These are phyloP conservation scores for Sclerotinia glacialis DNA, from an alignment of 2,329 filamentous ascomycete genomes.

Conservation along the genomic window DNA sequence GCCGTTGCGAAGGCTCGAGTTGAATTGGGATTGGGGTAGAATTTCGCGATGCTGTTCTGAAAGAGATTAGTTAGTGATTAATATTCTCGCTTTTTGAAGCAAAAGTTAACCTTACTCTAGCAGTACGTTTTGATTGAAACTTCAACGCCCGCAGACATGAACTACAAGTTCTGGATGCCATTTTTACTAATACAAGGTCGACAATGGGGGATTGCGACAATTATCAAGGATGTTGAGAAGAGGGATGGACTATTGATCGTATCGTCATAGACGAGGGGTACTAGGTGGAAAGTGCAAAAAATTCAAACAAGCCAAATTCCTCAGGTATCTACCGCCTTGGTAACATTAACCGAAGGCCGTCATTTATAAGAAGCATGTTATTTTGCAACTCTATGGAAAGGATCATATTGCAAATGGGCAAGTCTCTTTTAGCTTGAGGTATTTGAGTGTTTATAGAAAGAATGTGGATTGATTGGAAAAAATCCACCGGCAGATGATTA, in stretches of 20 bases:
- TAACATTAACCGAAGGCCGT: too few relatives aligned
- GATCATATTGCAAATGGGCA: too few relatives aligned
- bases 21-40: not conserved
- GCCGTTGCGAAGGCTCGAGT: slow-evolving; percentile 33
- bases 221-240: not conserved
- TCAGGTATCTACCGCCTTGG: too few relatives aligned
- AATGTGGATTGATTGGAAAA: too few relatives aligned
- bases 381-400: too few relatives aligned
- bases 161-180: slow-evolving; percentile 35
- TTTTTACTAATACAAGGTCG: slow-evolving; percentile 5
- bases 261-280: too few relatives aligned
- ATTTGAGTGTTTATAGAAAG: too few relatives aligned
- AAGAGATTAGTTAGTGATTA: slow-evolving; percentile 25
- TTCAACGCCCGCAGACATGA: slow-evolving; percentile 36
- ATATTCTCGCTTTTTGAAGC: not conserved
- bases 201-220: not conserved
- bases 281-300: too few relatives aligned
- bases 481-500: too few relatives aligned
- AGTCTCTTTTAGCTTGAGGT: too few relatives aligned
- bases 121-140: slow-evolving; percentile 27
- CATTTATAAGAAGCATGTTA: too few relatives aligned
- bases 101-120: slow-evolving; percentile 24
- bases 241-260: not conserved
- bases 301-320: too few relatives aligned
- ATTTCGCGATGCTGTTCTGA: slow-evolving; percentile 16